Conservation (phyloP, 192 early-diverging fungal genomes). For the Linnemannia hyalina region DNA sequence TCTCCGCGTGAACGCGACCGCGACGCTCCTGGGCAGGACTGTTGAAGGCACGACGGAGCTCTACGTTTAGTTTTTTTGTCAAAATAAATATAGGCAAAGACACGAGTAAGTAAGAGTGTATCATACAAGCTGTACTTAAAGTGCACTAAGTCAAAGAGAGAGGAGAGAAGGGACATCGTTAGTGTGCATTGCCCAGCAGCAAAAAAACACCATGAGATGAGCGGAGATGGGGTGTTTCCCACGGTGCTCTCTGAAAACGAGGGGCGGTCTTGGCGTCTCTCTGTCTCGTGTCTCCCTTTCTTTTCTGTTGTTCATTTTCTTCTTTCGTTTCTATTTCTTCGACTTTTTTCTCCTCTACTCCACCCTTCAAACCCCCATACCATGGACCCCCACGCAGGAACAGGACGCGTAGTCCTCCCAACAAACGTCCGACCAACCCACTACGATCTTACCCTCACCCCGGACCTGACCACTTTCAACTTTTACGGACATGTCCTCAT, state of each 20-base stretch:
- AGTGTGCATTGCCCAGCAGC: too few species aligned
- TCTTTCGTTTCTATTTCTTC: background rate
- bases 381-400: constrained; percentile 57
- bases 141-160: background rate
- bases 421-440: constrained; percentile 86
- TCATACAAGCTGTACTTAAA: too few species aligned
- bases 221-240: background rate
- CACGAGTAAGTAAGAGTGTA: background rate
- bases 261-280: background rate
- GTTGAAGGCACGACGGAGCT: constrained; percentile 35
- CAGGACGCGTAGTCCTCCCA: constrained; percentile 82
- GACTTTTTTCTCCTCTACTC: background rate
- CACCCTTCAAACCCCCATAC: background rate
- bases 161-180: background rate
- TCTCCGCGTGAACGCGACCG: constrained; percentile 37
- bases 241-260: constrained; percentile 16
- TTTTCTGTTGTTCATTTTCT: background rate
- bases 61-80: constrained; percentile 20
- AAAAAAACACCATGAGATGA: too few species aligned
- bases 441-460: constrained; percentile 85
- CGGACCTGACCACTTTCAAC: constrained; percentile 83
- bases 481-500: constrained; percentile 73
- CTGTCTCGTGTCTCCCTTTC: background rate
- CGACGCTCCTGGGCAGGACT: constrained; percentile 33
- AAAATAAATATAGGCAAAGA: background rate